These are phyloP conservation scores for Oehlia diaphana DNA, from an alignment of 192 early-diverging fungal species.

Conservation along the genomic window DNA sequence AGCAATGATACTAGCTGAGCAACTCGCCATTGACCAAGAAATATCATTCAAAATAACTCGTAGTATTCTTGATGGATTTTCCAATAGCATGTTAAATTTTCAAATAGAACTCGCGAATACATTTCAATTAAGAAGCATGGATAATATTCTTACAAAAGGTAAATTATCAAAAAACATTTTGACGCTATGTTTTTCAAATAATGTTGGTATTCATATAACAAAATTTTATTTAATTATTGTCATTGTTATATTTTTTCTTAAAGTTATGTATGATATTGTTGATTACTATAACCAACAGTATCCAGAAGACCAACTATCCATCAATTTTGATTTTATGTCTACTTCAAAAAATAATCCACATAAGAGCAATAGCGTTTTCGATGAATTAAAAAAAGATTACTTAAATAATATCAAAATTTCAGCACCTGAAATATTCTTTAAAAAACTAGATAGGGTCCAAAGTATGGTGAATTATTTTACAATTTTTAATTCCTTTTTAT, in stretches of 20 bases:
- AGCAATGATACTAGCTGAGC: background rate
- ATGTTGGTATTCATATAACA: background rate
- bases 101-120: background rate
- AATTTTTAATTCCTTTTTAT: background rate
- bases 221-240: background rate
- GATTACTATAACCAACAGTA: background rate
- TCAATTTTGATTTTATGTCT: background rate
- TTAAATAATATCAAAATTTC: background rate
- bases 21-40: background rate
- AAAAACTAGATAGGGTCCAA: background rate
- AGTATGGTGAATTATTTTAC: background rate
- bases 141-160: background rate
- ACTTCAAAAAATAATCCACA: background rate
- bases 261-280: background rate
- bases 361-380: background rate
- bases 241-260: background rate
- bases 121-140: background rate
- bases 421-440: background rate
- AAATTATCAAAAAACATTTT: background rate
- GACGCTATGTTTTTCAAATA: background rate
- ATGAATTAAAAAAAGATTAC: background rate
- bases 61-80: background rate
- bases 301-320: background rate
- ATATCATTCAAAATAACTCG: background rate
- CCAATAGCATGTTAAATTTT: background rate